Evolutionary conservation across 768 basidiomycete genomes (phyloP).

Genomic region (Termitomyces sp.): DNA sequence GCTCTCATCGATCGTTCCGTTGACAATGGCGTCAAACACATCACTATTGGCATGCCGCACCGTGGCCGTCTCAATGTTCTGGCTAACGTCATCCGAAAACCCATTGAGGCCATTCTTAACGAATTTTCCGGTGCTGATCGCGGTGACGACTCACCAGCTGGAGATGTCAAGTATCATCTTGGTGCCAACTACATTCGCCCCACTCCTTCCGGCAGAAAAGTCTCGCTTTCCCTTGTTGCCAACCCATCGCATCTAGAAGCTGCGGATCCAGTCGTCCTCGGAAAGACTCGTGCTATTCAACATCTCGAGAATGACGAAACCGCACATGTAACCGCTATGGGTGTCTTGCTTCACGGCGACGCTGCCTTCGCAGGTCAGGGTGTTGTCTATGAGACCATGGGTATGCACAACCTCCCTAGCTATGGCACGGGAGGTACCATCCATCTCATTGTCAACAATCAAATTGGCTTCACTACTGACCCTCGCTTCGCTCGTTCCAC

Average conservation of each 20-base stretch:
- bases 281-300: constrained; percentile 97
- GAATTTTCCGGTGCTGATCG: constrained; percentile 82
- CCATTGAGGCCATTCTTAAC: constrained; percentile 95
- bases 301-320: constrained; percentile 88
- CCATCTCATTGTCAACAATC: constrained; percentile 98
- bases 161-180: constrained; percentile 99
- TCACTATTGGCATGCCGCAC: constrained; percentile 99
- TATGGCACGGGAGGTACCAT: constrained; percentile 99
- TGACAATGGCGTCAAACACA: constrained; percentile 91
- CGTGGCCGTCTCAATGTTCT: constrained; percentile 97
- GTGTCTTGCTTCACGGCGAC: constrained; percentile 93
- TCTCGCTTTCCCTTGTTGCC: constrained; percentile 94
- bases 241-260: constrained; percentile 99
- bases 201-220: constrained; percentile 97
- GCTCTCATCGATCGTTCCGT: constrained; percentile 98
- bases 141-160: constrained; percentile 72
- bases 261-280: constrained; percentile 96
- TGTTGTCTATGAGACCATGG: constrained; percentile 99
- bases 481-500: constrained; percentile 97
- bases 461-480: constrained; percentile 99
- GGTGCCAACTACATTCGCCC: constrained; percentile 99
- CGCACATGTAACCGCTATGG: constrained; percentile 85
- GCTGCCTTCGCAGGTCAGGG: constrained; percentile 99
- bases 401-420: constrained; percentile 90
- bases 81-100: constrained; percentile 98